A percentile compares a stretch with the other conserved stretches of the same genome.
Evolutionary conservation across 2,329 filamentous ascomycete species (phyloP).

Genomic region (Juglanconis oblonga): DNA sequence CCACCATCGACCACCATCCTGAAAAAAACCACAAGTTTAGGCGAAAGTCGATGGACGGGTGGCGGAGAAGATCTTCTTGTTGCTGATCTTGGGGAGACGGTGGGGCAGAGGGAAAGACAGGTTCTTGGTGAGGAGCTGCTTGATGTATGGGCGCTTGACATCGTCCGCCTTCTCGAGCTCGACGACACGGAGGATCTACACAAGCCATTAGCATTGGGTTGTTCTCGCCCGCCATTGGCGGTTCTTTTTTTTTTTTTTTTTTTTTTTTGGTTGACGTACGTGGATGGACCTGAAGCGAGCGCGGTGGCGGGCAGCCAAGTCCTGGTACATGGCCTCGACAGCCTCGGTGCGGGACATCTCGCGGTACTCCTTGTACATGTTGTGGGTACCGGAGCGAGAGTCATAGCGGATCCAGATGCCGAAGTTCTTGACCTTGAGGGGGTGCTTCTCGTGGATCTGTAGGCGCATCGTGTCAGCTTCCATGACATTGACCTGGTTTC

Average conservation of each 20-base stretch:
- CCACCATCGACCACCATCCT: slow-evolving; percentile 31
- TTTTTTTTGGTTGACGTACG: slow-evolving; percentile 58
- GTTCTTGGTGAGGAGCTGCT: slow-evolving; percentile 92
- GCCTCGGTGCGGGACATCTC: slow-evolving; percentile 96
- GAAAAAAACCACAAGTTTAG: slow-evolving; percentile 60
- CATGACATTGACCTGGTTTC: not conserved
- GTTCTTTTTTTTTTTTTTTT: no score
- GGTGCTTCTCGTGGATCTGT: slow-evolving; percentile 97
- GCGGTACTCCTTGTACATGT: slow-evolving; percentile 99
- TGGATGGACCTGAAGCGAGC: slow-evolving; percentile 97
- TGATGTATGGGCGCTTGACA: slow-evolving; percentile 98
- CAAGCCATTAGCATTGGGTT: slow-evolving; percentile 26
- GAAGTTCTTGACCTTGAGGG: slow-evolving; percentile 99
- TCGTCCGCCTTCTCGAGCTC: slow-evolving; percentile 94
- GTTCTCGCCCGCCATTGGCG: not conserved
- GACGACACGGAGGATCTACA: slow-evolving; percentile 93
- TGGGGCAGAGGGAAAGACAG: slow-evolving; percentile 99
- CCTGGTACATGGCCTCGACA: slow-evolving; percentile 96
- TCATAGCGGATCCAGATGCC: slow-evolving; percentile 99
- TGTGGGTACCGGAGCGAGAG: slow-evolving; percentile 99
- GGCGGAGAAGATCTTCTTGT: slow-evolving; percentile 89
- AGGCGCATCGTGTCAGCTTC: slow-evolving; percentile 17
- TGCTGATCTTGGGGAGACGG: slow-evolving; percentile 78
- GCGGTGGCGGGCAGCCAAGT: slow-evolving; percentile 99
- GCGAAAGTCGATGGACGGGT: slow-evolving; percentile 96